Evolutionary conservation across 768 basidiomycete genomes (phyloP).

Genomic region (Kwoniella botswanensis): DNA sequence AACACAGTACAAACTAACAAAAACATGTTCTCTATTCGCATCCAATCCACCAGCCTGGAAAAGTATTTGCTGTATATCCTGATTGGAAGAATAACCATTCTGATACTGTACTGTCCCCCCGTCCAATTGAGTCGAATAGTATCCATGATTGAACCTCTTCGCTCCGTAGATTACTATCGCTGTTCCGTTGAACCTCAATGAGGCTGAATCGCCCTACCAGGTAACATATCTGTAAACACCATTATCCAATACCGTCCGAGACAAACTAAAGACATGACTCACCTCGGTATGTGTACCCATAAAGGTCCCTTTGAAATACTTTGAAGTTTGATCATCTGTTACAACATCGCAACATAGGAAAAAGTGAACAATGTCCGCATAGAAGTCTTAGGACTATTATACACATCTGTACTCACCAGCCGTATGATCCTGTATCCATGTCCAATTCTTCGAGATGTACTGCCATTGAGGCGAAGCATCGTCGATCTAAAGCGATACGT

Average conservation of each 20-base stretch:
- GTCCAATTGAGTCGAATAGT: constrained; percentile 21
- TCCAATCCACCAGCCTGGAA: constrained; percentile 21
- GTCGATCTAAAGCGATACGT: constrained; percentile 12
- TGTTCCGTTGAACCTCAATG: constrained; percentile 41
- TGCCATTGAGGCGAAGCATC: constrained; percentile 19
- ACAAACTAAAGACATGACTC: neutral
- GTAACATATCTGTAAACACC: no score
- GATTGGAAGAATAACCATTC: neutral
- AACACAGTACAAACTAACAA: constrained; percentile 14
- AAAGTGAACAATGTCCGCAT: no score
- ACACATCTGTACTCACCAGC: constrained; percentile 2
- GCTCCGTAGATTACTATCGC: constrained; percentile 38
- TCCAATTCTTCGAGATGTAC: neutral
- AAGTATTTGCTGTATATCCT: constrained; percentile 19
- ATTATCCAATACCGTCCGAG: neutral
- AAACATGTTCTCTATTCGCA: constrained; percentile 25
- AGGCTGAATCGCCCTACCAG: constrained; percentile 34
- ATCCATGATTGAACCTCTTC: constrained; percentile 37
- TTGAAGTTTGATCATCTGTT: constrained; percentile 9
- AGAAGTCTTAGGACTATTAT: no score
- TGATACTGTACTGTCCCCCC: constrained; percentile 10
- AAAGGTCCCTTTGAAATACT: constrained; percentile 25
- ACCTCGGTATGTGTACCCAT: constrained; percentile 22
- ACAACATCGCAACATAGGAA: no score
- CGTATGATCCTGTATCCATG: constrained; percentile 2